These are phyloP conservation scores for Colletotrichum orchidophilum DNA, from an alignment of 2,329 filamentous ascomycete species.

Conservation along the genomic window DNA sequence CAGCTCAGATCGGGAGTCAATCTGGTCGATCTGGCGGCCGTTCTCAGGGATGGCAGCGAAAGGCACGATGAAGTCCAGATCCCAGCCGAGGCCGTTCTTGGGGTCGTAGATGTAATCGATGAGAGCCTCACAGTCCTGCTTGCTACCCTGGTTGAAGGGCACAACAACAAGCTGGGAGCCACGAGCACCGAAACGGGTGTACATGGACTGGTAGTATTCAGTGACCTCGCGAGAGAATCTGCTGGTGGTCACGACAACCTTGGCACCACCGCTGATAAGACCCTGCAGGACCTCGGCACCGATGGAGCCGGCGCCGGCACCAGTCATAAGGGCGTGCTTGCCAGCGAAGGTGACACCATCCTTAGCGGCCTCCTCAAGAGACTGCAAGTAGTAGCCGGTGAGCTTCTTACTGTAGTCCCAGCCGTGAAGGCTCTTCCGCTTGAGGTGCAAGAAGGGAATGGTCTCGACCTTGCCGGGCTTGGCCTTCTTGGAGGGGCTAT, in stretches of 20 bases:
- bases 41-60: conserved; percentile 99
- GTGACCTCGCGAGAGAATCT: conserved; percentile 97
- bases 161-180: conserved; percentile 98
- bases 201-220: conserved; percentile 99
- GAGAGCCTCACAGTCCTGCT: conserved; percentile 95
- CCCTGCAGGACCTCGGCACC: conserved; percentile 97
- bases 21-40: conserved; percentile 91
- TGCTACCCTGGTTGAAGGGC: conserved; percentile 98
- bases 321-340: conserved; percentile 98
- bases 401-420: conserved; percentile 99
- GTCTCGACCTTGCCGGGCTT: conserved; percentile 92
- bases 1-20: conserved; percentile 97
- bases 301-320: conserved; percentile 96
- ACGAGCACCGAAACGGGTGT: conserved; percentile 90
- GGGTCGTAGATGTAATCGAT: conserved; percentile 96
- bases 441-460: conserved; percentile 96
- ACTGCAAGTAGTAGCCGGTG: conserved; percentile 91
- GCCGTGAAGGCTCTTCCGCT: conserved; percentile 90
- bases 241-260: conserved; percentile 95
- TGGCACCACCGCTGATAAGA: conserved; percentile 94
- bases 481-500: conserved; percentile 52
- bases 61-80: conserved; percentile 93
- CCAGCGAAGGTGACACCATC: conserved; percentile 90
- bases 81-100: conserved; percentile 97
- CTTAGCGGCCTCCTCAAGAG: conserved; percentile 87